phyloP scores from a whole-genome alignment of 768 basidiomycete genomes.

The Pisolithus microcarpus region DNA sequence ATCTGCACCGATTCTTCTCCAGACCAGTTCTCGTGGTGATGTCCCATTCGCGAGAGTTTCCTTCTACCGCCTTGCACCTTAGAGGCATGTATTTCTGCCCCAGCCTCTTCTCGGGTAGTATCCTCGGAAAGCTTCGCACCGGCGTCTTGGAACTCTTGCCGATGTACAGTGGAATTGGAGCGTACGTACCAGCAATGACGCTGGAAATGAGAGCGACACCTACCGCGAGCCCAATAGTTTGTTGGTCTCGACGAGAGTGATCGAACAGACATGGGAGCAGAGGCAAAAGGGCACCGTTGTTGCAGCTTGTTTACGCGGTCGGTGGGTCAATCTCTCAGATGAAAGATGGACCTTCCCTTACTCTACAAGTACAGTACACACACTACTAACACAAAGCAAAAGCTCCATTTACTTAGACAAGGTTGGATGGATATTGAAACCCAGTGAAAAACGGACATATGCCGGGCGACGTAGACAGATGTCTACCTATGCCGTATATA shows the following conservation, averaged over 20 bases:
- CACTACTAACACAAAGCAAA: not conserved
- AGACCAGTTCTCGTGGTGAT: conserved; percentile 62
- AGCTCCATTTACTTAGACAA: conserved; percentile 37
- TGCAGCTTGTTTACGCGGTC: not conserved
- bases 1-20: conserved; percentile 69
- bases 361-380: not conserved
- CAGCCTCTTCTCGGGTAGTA: conserved; percentile 47
- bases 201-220: not conserved
- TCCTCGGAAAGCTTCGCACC: conserved; percentile 63
- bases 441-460: no score
- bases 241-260: not conserved
- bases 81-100: conserved; percentile 17
- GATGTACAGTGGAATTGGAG: conserved; percentile 2
- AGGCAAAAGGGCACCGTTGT: not conserved
- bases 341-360: no score
- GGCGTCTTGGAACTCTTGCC: conserved; percentile 24
- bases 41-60: conserved; percentile 29
- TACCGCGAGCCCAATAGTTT: not conserved
- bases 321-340: no score
- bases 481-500: no score
- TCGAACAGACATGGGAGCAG: not conserved
- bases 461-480: no score
- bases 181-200: not conserved
- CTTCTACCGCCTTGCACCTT: conserved; percentile 7
- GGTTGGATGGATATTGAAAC: conserved; percentile 85